A percentile compares a stretch with the other conserved stretches of the same genome.
Conservation (phyloP, 2,329 filamentous ascomycete species). For the Xylariales sp. region DNA sequence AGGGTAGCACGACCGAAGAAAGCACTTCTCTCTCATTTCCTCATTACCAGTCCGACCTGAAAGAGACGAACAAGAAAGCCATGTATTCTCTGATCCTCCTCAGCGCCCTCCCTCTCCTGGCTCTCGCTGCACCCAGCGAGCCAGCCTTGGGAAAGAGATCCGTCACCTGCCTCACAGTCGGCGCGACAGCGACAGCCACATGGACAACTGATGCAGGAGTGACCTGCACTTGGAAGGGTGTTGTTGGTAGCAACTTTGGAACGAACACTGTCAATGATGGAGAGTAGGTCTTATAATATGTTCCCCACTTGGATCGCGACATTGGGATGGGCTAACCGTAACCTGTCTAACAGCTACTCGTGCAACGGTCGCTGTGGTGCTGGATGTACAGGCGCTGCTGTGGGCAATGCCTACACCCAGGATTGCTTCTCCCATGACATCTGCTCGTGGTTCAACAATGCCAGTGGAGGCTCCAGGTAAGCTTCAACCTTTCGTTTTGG, state of each 20-base stretch:
- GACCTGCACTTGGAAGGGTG: slow-evolving; percentile 36
- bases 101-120: slow-evolving; percentile 7
- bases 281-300: slow-evolving; percentile 29
- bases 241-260: slow-evolving; percentile 45
- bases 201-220: slow-evolving; percentile 40
- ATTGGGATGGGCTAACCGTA: background rate
- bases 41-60: no score
- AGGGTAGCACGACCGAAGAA: no score
- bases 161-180: slow-evolving; percentile 33
- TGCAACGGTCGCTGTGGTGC: slow-evolving; percentile 45
- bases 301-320: background rate
- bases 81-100: slow-evolving; percentile 9
- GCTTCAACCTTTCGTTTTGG: slow-evolving; percentile 3
- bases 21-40: no score
- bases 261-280: slow-evolving; percentile 30
- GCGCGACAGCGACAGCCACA: slow-evolving; percentile 35
- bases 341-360: slow-evolving; percentile 33
- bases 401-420: slow-evolving; percentile 45
- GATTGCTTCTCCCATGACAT: slow-evolving; percentile 48
- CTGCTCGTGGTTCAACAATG: slow-evolving; percentile 46
- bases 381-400: slow-evolving; percentile 35
- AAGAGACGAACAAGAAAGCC: no score
- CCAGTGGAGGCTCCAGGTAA: slow-evolving; percentile 40
- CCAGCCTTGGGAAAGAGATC: slow-evolving; percentile 16
- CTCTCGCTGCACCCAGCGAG: slow-evolving; percentile 9